phyloP scores from a whole-genome alignment of 2,329 filamentous ascomycete genomes.

The Penicillium verrucosum region DNA sequence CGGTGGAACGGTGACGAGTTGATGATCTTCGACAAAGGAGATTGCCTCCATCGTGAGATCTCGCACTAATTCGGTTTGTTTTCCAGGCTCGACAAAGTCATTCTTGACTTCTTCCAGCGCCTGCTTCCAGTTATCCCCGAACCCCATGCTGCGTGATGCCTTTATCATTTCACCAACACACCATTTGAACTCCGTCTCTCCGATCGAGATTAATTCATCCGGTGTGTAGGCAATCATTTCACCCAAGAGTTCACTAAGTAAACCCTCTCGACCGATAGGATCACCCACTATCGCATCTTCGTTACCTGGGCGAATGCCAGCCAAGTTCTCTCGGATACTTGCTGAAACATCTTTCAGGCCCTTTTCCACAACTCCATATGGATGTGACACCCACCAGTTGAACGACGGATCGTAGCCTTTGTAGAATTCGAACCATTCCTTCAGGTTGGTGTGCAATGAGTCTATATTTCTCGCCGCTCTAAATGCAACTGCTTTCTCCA shows the following conservation, averaged over 20 bases:
- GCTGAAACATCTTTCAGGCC: conserved; percentile 24
- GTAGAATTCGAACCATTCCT: not conserved
- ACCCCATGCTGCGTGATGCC: conserved; percentile 50
- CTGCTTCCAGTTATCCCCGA: conserved; percentile 47
- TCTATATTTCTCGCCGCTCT: not conserved
- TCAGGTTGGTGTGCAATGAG: not conserved
- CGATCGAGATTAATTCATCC: conserved; percentile 17
- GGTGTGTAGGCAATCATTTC: conserved; percentile 57
- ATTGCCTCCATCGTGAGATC: conserved; percentile 52
- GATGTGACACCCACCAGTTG: not conserved
- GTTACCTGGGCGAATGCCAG: conserved; percentile 45
- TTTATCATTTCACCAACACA: conserved; percentile 55
- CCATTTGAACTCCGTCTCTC: conserved; percentile 47
- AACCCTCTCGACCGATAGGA: conserved; percentile 52
- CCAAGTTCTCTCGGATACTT: conserved; percentile 43
- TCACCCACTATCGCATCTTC: conserved; percentile 56
- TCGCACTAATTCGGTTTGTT: conserved; percentile 53
- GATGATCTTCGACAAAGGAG: conserved; percentile 52
- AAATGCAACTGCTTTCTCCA: not conserved
- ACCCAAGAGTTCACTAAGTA: conserved; percentile 52
- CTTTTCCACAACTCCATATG: not conserved
- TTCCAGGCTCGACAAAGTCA: conserved; percentile 52
- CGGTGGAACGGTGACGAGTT: conserved; percentile 55
- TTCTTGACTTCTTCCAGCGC: conserved; percentile 58
- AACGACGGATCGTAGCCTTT: not conserved